These are phyloP conservation scores for Stephania cephalantha DNA, from an alignment of 164 flowering plant species.

Conservation along the genomic window DNA sequence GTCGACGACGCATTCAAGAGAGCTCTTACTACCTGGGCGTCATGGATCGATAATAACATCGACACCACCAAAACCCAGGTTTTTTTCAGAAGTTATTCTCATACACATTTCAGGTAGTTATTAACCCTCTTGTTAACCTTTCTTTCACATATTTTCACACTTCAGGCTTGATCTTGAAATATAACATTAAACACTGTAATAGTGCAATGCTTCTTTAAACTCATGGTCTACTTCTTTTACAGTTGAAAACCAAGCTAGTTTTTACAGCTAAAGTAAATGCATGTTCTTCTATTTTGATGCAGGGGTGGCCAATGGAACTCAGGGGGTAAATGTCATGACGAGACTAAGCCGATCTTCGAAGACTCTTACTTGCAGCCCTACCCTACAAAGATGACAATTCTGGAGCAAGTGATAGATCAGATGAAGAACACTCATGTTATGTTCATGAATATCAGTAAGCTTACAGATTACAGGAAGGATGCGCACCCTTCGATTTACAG, in stretches of 20 bases:
- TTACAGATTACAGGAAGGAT: constrained; percentile 76
- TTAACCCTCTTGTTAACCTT: neutral
- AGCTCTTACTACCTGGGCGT: constrained; percentile 76
- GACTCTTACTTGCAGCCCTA: constrained; percentile 40
- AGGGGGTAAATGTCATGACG: constrained; percentile 74
- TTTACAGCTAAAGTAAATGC: neutral
- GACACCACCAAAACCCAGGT: constrained; percentile 49
- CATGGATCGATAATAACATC: constrained; percentile 71
- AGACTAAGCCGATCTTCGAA: constrained; percentile 65
- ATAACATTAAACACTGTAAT: neutral
- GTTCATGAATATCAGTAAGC: constrained; percentile 67
- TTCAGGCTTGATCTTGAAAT: neutral
- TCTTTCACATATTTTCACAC: neutral
- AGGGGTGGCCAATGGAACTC: constrained; percentile 94
- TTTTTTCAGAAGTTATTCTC: constrained; percentile 77
- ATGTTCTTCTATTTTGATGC: constrained; percentile 20
- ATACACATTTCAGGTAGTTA: constrained; percentile 72
- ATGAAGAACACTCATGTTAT: constrained; percentile 59
- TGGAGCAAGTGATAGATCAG: constrained; percentile 40
- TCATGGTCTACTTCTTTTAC: neutral
- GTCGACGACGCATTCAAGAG: constrained; percentile 63
- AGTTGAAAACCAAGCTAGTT: neutral
- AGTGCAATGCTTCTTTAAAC: neutral
- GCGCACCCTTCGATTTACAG: constrained; percentile 83
- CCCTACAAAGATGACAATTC: constrained; percentile 65